Evolutionary conservation across 805 yeast genomes (phyloP).

Genomic region (Candida jianshihensis): DNA sequence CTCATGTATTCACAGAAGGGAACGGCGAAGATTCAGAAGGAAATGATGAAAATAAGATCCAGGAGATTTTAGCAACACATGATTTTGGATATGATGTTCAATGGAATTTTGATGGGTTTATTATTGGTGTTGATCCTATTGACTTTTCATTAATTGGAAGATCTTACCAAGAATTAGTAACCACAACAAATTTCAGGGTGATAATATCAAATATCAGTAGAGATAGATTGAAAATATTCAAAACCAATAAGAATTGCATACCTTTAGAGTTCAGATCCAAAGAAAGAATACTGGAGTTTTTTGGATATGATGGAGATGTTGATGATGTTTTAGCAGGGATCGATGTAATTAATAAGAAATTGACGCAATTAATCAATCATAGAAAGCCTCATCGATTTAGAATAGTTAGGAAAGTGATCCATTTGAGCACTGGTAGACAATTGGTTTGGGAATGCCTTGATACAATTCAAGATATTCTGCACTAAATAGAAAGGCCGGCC

Average conservation of each 20-base stretch:
- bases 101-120: slow-evolving; percentile 7
- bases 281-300: slow-evolving; percentile 8
- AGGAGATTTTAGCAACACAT: background rate
- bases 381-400: background rate
- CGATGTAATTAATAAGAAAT: background rate
- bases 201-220: slow-evolving; percentile 11
- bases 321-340: slow-evolving; percentile 1
- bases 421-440: slow-evolving; percentile 7
- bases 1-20: too few species aligned
- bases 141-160: slow-evolving; percentile 8
- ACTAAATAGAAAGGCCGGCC: too few species aligned
- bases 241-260: slow-evolving; percentile 11
- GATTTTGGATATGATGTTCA: slow-evolving; percentile 1
- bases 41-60: background rate
- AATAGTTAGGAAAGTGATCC: slow-evolving; percentile 2
- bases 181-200: slow-evolving; percentile 9
- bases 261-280: slow-evolving; percentile 10
- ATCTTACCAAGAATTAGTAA: slow-evolving; percentile 7
- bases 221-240: background rate
- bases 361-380: background rate
- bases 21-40: background rate
- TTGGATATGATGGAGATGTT: slow-evolving; percentile 6
- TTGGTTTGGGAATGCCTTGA: slow-evolving; percentile 8
- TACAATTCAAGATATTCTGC: slow-evolving; percentile 7
- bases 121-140: slow-evolving; percentile 11